Base-by-base conservation (phyloP, 371 early-diverging fungal species). In the Saksenaea vasiformis region DNA sequence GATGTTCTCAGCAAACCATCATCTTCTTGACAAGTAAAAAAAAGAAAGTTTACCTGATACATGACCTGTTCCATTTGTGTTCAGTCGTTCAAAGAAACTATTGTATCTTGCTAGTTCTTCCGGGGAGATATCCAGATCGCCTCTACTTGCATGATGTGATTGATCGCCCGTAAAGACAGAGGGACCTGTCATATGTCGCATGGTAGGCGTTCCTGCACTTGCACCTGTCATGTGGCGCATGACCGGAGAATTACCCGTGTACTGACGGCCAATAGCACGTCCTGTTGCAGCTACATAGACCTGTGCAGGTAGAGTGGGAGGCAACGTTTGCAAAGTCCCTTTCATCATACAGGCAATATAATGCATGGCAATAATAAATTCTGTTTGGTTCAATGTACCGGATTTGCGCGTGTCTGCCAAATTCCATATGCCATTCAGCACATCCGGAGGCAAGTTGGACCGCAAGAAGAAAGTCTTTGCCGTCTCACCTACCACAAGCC, bases 291-390 rank as follows among this genome's bases (percentile, higher is more conserved):
- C 77, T 24, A 83, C 80, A 62, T 87, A 82, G 14, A 91, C 67
- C 10, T 78, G 69, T 3, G 80, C 69, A 5, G 94, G 90, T 10
- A 90, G 77, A 0, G 78, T 62, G 0, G 74, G 27, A 3, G 94
- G 94, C 22, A 92, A 69, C 24, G 71, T 69, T 10, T 69, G 62
- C 34, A 76, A 65, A 15, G 79, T 79, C 11, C 83, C 83, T 57
- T 84, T 86, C 90, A 92, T 87, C 1, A 84, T 74, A n/a, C 82
- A 79, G 26, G 88, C 79, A 28, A 92, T 84, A 66, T 88, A 90
- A 72, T 90, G 85, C 94, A 93, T 93, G 17, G 92, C 93, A 54
- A 92, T 88, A 13, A 88, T 86, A 66, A 93, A 93, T 66, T 90
- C 91, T 0, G 87, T 80, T 43, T 88, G 82, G 43, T 90, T 85